Evolutionary conservation across 2,329 filamentous ascomycete species (phyloP).

Genomic region (Colletotrichum eleusines): DNA sequence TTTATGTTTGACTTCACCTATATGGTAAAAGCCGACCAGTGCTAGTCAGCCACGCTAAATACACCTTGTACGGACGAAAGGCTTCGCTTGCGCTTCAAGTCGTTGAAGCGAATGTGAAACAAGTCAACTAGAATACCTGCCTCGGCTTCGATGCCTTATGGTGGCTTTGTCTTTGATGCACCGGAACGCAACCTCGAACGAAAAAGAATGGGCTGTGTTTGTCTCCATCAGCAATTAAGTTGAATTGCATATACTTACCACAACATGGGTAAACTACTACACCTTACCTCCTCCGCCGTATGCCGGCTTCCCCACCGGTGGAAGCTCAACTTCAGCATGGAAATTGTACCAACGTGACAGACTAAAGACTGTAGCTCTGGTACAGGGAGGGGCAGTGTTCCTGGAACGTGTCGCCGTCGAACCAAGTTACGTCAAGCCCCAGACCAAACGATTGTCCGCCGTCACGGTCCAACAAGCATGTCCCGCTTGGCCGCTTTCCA

Average conservation of each 20-base stretch:
- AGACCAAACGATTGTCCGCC: too few relatives aligned
- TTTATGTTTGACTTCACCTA: background rate
- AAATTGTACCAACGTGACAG: background rate
- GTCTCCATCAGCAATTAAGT: background rate
- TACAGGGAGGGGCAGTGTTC: too few relatives aligned
- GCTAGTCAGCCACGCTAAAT: background rate
- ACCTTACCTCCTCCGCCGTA: too few relatives aligned
- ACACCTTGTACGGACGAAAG: background rate
- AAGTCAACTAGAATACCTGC: background rate
- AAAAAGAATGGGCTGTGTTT: background rate
- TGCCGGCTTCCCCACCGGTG: background rate
- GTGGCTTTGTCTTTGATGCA: background rate
- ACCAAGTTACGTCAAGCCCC: too few relatives aligned
- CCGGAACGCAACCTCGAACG: accelerated
- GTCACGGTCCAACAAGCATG: too few relatives aligned
- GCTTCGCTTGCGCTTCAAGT: background rate
- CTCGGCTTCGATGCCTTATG: background rate
- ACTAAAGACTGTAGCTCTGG: background rate
- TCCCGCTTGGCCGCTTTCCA: too few relatives aligned
- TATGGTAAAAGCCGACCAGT: accelerated
- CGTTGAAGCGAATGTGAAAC: background rate
- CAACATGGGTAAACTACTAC: background rate
- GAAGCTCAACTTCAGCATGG: background rate
- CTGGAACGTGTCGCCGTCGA: too few relatives aligned
- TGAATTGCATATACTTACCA: too few relatives aligned